Evolutionary conservation across 805 yeast species (phyloP).

Genomic region (Kodamaea neixiangensis): DNA sequence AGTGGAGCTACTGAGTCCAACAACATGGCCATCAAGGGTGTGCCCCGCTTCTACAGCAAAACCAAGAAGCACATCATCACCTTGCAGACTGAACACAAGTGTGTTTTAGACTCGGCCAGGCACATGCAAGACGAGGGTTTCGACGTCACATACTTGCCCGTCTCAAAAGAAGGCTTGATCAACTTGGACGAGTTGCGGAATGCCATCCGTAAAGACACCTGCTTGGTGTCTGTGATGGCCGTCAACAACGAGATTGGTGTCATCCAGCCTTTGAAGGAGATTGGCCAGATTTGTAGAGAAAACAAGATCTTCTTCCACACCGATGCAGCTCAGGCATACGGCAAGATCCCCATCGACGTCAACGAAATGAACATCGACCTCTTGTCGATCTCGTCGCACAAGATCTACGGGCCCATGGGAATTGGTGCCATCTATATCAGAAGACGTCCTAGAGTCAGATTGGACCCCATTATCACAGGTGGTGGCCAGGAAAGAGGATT

Average conservation of each 20-base stretch:
- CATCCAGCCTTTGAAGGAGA: constrained; percentile 92
- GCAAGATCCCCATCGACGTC: constrained; percentile 90
- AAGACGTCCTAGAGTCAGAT: constrained; percentile 97
- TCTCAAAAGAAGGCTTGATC: constrained; percentile 75
- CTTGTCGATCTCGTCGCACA: constrained; percentile 92
- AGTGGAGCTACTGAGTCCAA: constrained; percentile 98
- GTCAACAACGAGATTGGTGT: constrained; percentile 99
- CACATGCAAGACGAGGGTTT: constrained; percentile 95
- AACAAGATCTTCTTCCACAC: constrained; percentile 95
- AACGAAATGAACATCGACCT: constrained; percentile 91
- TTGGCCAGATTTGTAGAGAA: constrained; percentile 82
- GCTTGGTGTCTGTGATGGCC: constrained; percentile 90
- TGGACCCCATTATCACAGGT: constrained; percentile 92
- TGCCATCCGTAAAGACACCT: constrained; percentile 88
- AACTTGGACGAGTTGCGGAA: constrained; percentile 74
- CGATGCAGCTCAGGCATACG: constrained; percentile 96
- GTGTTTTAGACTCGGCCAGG: constrained; percentile 96
- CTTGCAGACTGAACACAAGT: constrained; percentile 96
- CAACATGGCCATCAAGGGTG: constrained; percentile 94
- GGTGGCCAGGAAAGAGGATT: constrained; percentile 99
- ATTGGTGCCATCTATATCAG: constrained; percentile 93
- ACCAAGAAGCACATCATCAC: constrained; percentile 94
- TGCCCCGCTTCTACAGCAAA: constrained; percentile 86
- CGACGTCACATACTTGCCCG: constrained; percentile 92
- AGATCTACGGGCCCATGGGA: constrained; percentile 97